Conservation (phyloP, 2,329 filamentous ascomycete species). For the Fusarium citri region DNA sequence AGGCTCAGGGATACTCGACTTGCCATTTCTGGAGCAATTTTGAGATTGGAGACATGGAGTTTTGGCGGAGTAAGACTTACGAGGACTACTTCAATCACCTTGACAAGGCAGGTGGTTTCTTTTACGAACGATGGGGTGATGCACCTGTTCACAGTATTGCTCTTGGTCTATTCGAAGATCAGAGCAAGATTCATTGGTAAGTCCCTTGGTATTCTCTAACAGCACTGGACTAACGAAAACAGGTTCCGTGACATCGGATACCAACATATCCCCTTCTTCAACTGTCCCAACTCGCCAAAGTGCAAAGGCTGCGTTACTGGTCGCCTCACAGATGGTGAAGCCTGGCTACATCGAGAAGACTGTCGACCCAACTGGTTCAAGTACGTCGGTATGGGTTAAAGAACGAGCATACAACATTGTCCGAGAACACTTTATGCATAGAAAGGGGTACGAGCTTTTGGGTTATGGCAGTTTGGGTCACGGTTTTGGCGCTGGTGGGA, state of each 20-base stretch:
- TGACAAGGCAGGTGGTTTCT: slow-evolving; percentile 97
- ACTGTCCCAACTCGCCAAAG: slow-evolving; percentile 96
- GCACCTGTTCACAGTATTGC: slow-evolving; percentile 97
- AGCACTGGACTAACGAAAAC: slow-evolving; percentile 1
- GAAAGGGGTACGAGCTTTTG: slow-evolving; percentile 17
- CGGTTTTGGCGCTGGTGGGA: slow-evolving; percentile 39
- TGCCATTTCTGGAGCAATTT: slow-evolving; percentile 99
- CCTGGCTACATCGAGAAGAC: slow-evolving; percentile 88
- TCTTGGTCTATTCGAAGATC: slow-evolving; percentile 90
- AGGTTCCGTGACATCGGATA: slow-evolving; percentile 99
- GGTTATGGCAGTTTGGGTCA: slow-evolving; percentile 13
- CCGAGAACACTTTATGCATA: slow-evolving; percentile 22
- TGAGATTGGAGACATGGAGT: slow-evolving; percentile 91
- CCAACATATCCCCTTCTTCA: slow-evolving; percentile 98
- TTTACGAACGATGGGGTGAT: slow-evolving; percentile 98
- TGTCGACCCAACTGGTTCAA: slow-evolving; percentile 98
- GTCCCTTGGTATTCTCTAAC: slow-evolving; percentile 47
- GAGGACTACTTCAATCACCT: slow-evolving; percentile 97
- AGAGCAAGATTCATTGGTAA: slow-evolving; percentile 91
- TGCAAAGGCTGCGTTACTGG: slow-evolving; percentile 90
- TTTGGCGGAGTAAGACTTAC: slow-evolving; percentile 91
- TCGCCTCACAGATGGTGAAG: slow-evolving; percentile 87
- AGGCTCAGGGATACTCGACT: slow-evolving; percentile 93
- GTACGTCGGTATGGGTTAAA: slow-evolving; percentile 82
- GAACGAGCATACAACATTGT: slow-evolving; percentile 16